Evolutionary conservation across 2,329 filamentous ascomycete species (phyloP).

Genomic region (Alternaria sp.): DNA sequence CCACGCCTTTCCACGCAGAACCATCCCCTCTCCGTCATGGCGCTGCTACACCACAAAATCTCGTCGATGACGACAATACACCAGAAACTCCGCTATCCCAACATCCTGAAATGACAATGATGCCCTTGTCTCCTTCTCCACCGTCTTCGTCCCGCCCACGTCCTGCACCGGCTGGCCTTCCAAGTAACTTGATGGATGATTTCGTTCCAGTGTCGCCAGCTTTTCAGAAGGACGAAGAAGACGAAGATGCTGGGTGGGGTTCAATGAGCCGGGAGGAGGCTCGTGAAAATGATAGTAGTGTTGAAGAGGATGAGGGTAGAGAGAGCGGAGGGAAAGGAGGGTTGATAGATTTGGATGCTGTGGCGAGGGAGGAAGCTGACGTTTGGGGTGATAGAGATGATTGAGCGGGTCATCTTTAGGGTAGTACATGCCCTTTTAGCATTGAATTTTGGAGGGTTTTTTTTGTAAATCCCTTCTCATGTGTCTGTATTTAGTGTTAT

Average conservation of each 20-base stretch:
- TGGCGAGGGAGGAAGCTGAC: slow-evolving; percentile 48
- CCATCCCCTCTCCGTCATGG: not conserved
- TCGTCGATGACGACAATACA: slow-evolving; percentile 9
- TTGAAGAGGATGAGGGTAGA: slow-evolving; percentile 28
- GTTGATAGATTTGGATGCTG: slow-evolving; percentile 47
- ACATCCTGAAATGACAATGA: slow-evolving; percentile 45
- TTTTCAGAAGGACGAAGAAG: slow-evolving; percentile 31
- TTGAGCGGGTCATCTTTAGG: not conserved
- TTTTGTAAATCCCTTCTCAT: not conserved
- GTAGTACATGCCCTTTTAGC: not conserved
- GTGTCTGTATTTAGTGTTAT: not conserved
- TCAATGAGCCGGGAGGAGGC: slow-evolving; percentile 43
- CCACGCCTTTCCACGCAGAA: not conserved
- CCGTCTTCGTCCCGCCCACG: slow-evolving; percentile 18
- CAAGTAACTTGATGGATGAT: slow-evolving; percentile 48
- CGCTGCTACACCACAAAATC: slow-evolving; percentile 20
- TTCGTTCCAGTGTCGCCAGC: slow-evolving; percentile 42
- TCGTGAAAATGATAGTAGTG: slow-evolving; percentile 19
- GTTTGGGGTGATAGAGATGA: slow-evolving; percentile 49
- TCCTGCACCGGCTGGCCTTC: slow-evolving; percentile 37
- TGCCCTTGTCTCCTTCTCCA: slow-evolving; percentile 42
- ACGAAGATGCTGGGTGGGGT: slow-evolving; percentile 48
- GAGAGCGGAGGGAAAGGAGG: slow-evolving; percentile 24
- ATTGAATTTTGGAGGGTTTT: rapidly evolving
- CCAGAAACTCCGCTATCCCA: slow-evolving; percentile 23